A percentile compares a stretch with the other conserved stretches of the same genome.
Conservation (phyloP, 2,329 filamentous ascomycete species). For the Capronia coronata region DNA sequence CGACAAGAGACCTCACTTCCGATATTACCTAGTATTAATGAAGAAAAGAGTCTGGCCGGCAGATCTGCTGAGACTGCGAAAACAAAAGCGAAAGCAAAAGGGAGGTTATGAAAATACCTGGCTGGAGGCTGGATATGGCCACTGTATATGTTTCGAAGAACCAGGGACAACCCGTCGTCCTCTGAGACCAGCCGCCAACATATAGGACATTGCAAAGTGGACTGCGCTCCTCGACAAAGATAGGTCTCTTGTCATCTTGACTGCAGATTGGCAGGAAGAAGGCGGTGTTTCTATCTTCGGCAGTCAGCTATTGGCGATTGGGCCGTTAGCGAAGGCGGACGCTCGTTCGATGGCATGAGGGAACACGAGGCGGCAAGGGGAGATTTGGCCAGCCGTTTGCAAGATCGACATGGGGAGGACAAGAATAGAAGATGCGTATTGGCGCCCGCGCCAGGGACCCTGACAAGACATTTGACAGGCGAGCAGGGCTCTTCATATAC, state of each 20-base stretch:
- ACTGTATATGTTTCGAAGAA: constrained; percentile 16
- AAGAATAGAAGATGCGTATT: constrained; percentile 17
- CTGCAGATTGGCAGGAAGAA: constrained; percentile 2
- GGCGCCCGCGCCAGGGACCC: constrained; percentile 11
- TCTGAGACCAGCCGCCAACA: constrained; percentile 19
- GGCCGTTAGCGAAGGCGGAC: constrained; percentile 11
- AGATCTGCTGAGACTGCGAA: constrained; percentile 14
- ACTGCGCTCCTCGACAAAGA: constrained; percentile 12
- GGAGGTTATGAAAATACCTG: constrained; percentile 8
- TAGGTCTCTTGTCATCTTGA: background rate
- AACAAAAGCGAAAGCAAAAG: constrained; percentile 17
- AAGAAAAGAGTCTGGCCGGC: constrained; percentile 14
- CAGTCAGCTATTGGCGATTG: constrained; percentile 11
- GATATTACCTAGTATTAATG: constrained; percentile 5
- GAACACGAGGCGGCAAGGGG: constrained; percentile 23
- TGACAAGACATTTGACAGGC: background rate
- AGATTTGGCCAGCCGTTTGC: constrained; percentile 14
- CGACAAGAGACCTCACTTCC: background rate
- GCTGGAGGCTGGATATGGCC: constrained; percentile 6
- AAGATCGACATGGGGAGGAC: constrained; percentile 8
- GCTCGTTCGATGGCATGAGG: constrained; percentile 8
- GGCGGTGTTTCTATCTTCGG: constrained; percentile 24
- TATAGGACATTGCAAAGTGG: constrained; percentile 20
- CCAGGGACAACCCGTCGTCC: constrained; percentile 8
- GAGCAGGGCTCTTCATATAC: background rate